These are phyloP conservation scores for Candida gigantensis DNA, from an alignment of 1,139 yeast species.

Conservation along the genomic window DNA sequence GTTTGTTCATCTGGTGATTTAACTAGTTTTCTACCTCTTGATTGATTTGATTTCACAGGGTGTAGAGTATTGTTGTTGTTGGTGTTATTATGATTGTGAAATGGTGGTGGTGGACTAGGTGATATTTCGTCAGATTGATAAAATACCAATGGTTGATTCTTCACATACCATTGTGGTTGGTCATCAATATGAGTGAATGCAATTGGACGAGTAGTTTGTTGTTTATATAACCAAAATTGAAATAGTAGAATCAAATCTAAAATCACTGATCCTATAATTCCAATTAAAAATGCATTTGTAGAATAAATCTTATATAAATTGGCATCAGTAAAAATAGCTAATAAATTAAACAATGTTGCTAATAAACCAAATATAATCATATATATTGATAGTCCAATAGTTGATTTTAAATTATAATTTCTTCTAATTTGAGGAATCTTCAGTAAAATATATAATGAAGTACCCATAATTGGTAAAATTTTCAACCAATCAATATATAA, in stretches of 20 bases:
- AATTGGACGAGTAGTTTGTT: not conserved
- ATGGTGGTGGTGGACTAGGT: constrained; percentile 8
- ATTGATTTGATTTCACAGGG: constrained; percentile 8
- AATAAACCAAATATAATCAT: constrained; percentile 39
- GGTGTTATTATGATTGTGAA: too few species aligned
- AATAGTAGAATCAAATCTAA: constrained; percentile 35
- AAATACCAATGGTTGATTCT: constrained; percentile 18
- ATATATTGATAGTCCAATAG: constrained; percentile 38
- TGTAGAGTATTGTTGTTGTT: too few species aligned
- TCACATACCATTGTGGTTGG: constrained; percentile 43
- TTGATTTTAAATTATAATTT: constrained; percentile 31
- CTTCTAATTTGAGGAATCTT: constrained; percentile 74
- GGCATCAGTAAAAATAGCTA: constrained; percentile 34
- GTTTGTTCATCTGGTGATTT: constrained; percentile 9
- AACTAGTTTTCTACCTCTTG: constrained; percentile 9
- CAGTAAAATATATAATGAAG: constrained; percentile 38
- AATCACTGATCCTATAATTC: constrained; percentile 38
- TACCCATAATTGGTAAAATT: not conserved
- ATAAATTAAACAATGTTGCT: constrained; percentile 38
- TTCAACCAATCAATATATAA: not conserved
- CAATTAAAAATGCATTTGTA: constrained; percentile 28
- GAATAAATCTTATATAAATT: constrained; percentile 11
- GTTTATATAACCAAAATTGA: constrained; percentile 32
- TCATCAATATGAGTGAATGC: constrained; percentile 5
- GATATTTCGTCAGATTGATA: constrained; percentile 13